phyloP scores from a whole-genome alignment of 305 asterid genomes.

The Euphrasia arctica region DNA sequence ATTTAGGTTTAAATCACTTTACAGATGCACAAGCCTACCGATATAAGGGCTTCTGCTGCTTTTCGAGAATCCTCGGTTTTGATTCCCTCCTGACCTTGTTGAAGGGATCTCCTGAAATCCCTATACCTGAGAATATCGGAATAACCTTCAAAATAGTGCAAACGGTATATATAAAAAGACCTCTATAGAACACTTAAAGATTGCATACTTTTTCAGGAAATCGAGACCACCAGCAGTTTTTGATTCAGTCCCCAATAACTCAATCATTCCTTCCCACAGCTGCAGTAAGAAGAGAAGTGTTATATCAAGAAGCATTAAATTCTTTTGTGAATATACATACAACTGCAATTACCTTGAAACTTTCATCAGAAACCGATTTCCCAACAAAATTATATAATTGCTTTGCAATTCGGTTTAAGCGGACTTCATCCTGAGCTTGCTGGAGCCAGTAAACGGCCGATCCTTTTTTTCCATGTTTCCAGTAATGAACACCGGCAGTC shows the following conservation, averaged over 20 bases:
- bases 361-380: slow-evolving; percentile 80
- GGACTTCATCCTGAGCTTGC: slow-evolving; percentile 89
- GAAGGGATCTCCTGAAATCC: slow-evolving; percentile 81
- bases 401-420: slow-evolving; percentile 78
- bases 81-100: slow-evolving; percentile 57
- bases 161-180: neutral
- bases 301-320: neutral
- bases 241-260: slow-evolving; percentile 75
- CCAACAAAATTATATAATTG: slow-evolving; percentile 86
- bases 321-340: neutral
- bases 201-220: slow-evolving; percentile 73
- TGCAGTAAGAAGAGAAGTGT: slow-evolving; percentile 33
- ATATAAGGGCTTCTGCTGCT: slow-evolving; percentile 81
- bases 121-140: slow-evolving; percentile 58
- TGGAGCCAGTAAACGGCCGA: slow-evolving; percentile 96
- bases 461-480: slow-evolving; percentile 98
- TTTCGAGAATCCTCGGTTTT: slow-evolving; percentile 59
- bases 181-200: slow-evolving; percentile 17
- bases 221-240: slow-evolving; percentile 86
- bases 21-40: slow-evolving; percentile 48
- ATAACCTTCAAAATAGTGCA: slow-evolving; percentile 21
- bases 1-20: neutral
- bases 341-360: slow-evolving; percentile 64
- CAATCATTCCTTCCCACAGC: slow-evolving; percentile 99
- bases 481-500: slow-evolving; percentile 89